Base-by-base conservation (phyloP, 192 early-diverging fungal genomes). In the Umbelopsis isabellina region DNA sequence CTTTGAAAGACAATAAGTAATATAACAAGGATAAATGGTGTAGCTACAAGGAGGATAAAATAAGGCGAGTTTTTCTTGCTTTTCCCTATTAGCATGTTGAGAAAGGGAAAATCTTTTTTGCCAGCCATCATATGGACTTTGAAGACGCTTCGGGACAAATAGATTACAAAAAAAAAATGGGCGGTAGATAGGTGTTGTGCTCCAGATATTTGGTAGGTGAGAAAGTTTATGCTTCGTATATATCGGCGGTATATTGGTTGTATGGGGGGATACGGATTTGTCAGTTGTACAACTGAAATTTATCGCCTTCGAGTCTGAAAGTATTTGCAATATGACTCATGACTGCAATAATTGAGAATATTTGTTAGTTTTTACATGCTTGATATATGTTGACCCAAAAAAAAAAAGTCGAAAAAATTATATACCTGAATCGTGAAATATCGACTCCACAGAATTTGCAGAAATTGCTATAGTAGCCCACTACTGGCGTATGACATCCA, bases 401-500 rank as follows among this genome's bases (percentile, higher is more conserved):
- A 52, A 23, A 12, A 25, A 25, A 12, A 52, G 21, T 52, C 10
- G 25, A 5, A 52, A 21, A 23, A 12, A 25, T 22, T 6, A 52
- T 11, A 21, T 61, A 61, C 55, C 55, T 61, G 30, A 35, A 61
- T 35, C 55, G 25, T 33, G 55, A 61, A 18, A 61, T 61, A 35
- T 61, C 55, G 30, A 61, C 55, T 18, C 55, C 55, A 61, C 55
- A 61, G 16, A 37, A 61, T 16, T 61, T 61, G 30, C 55, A 61
- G 16, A 61, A 61, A 30, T 61, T 61, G 30, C 55, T 61, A 15
- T 61, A 61, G 30, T 61, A 61, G 30, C 55, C 13, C 2, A 35
- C 30, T n/a, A 61, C 55, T 27, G 55, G 55, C 12, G 55, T 13
- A 16, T 25, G 33, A 12, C 27, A 61, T 35, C 27, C 27, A 12